Evolutionary conservation across 345 rosid genomes (phyloP), one percentile per base, ranked within the genome.

Genomic region (Populus deltoides): DNA sequence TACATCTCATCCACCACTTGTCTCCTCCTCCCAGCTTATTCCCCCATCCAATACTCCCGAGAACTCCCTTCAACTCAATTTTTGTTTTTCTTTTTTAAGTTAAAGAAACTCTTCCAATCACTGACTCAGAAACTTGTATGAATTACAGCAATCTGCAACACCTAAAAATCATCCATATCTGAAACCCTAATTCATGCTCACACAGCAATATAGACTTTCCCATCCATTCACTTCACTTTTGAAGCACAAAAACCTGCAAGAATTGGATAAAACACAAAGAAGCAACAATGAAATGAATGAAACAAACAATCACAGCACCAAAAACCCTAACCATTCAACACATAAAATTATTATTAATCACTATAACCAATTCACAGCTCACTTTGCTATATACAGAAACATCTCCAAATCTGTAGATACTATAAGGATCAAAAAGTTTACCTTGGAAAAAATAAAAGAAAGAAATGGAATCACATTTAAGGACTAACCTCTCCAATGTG

Each of bases 1-100:
- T 89, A 94, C 83, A 79, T 89, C 88, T 94, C 98, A 75, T 97
- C 98, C 73, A 97, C 97, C 69, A 88, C 92, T 82, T 92, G 99
- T 65, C 89, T 90, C 86, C 87, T 90, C 81, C 98, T 90, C 74
- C 98, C 33, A 97, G 81, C 85, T 94, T 94, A 90, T 94, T 97
- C 80, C 99, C n/a, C 99, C 99, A 97, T 97, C 82, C 73, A 81
- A 78, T 51, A 68, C n/a, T 47, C 61, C 18, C 24, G 20, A 38
- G 69, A 51, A 55, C 61, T 31, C 24, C 27, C 39, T 25, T 33
- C 74, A 16, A 68, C 68, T 72, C 17, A 6, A 22, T 68, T 43
- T 49, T 57, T 31, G 38, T 55, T 53, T n/a, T n/a, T 45, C 16
- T 13, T 53, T 73, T 53, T 53, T 22, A 17, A 66, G 24, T 35